Percentiles rank a stretch among this genome's conserved stretches.
Evolutionary conservation across 129 eudicot species (phyloP).

Genomic region (Logfia minima): DNA sequence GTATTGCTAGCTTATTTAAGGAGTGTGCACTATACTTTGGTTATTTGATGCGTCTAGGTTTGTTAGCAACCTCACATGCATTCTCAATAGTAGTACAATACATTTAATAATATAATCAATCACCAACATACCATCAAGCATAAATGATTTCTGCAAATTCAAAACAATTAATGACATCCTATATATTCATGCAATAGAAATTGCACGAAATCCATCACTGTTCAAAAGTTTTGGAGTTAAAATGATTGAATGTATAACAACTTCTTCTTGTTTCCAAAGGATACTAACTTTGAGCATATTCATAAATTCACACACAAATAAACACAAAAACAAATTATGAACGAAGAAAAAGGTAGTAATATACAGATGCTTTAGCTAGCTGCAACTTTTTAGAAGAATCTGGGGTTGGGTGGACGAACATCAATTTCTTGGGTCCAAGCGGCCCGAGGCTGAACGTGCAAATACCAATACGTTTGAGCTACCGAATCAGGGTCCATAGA

Average conservation of each 20-base stretch:
- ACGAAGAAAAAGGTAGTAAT: background rate
- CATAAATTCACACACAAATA: background rate
- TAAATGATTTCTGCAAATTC: background rate
- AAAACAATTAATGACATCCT: background rate
- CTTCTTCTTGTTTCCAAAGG: background rate
- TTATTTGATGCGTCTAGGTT: background rate
- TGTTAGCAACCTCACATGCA: background rate
- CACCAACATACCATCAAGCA: background rate
- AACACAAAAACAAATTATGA: conserved; percentile 3
- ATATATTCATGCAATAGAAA: too few relatives aligned
- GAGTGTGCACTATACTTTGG: too few relatives aligned
- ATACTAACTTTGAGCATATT: background rate
- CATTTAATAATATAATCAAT: background rate
- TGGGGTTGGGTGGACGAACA: conserved; percentile 51
- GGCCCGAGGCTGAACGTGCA: conserved; percentile 66
- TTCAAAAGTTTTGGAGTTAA: background rate
- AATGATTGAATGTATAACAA: background rate
- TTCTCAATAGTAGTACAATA: background rate
- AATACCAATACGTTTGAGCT: conserved; percentile 89
- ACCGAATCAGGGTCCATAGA: conserved; percentile 70
- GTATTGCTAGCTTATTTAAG: too few relatives aligned
- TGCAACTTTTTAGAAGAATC: conserved; percentile 29
- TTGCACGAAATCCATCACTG: background rate
- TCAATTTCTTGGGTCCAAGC: conserved; percentile 91
- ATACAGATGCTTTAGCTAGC: background rate